Base-by-base conservation (phyloP, 2,329 filamentous ascomycete species). In the Lachnellula occidentalis region DNA sequence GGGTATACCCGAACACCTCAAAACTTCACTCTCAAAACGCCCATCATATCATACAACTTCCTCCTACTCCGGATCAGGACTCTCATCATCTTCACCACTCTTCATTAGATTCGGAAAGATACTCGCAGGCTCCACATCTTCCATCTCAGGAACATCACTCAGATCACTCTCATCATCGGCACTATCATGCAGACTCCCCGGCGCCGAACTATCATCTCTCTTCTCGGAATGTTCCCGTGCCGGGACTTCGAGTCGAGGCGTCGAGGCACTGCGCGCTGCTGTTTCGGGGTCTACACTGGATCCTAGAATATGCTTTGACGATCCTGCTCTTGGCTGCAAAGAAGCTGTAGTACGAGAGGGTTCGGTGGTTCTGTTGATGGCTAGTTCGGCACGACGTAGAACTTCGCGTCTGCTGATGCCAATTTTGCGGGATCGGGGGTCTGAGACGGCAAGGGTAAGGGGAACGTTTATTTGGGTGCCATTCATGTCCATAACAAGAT, bases 311-410 rank as follows among this genome's bases (percentile, higher is more conserved):
- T 31, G 27, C 69, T 60, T 74, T 72, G 27, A 70, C 68, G 21
- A 55, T 74, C 76, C 48, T 68, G 71, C 34, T 61, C 67, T 50
- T 14, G 59, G 50, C 7, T 59, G 57, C 1, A 67, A 15, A 69
- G 72, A 5, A 72, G 74, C 36, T 69, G 36, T 76, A 71, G 56
- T 48, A 12, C 61, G 58, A 17, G 58, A 51, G 8, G 49, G 19
- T 31, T 67, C 67, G 1, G 75, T 72, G 4, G 73, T 69, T 0
- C 76, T 74, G 45, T 55, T 59, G 14, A 83, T 76, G 4, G 79
- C 79, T 58, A 82, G 78, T 58, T 86, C 83, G 0, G 83, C 82
- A 63, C 81, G 82, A 34, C 81, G 79, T 2, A 86, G 71, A 31
- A 86, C 73, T 54, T 86, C 82, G 5, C 66, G 60, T 21, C 67